Evolutionary conservation across 1,284 basidiomycete species (phyloP), one percentile per base, ranked within the genome.

Genomic region (Ceratobasidium sp.): DNA sequence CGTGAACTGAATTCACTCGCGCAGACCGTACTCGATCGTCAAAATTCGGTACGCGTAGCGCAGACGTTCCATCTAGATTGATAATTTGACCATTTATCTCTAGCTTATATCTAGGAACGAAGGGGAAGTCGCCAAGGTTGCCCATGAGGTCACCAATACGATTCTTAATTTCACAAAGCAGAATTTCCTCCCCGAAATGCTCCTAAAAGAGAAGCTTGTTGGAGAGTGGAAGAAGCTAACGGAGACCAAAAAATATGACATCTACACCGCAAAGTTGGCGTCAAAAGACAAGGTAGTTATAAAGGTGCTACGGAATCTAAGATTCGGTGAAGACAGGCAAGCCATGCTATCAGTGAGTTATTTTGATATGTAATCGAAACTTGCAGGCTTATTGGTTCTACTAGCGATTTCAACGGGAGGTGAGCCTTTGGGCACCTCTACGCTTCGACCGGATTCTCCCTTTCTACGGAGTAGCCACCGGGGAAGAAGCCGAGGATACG

Each of bases 381-480:
- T n/a, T n/a, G n/a, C n/a, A n/a, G n/a, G n/a, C 24, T 53, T 15
- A 50, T 31, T 51, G 5, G 7, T 5, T 27, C n/a, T 7, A 2
- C 24, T 14, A 65, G 63, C 33, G 24, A 33, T 65, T 65, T 15
- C 63, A 65, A n/a, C 33, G 24, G 17, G 19, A 19, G 11, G 33
- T 33, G 3, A 31, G 51, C 9, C 5, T 53, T 8, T 51, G 47
- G 48, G 22, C 33, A n/a, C 24, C 19, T n/a, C 63, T 65, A n/a
- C 45, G 63, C 4, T 65, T n/a, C 1, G 63, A 65, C 17, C 41
- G 51, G 19, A 65, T 50, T 7, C 29, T 65, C 1, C 48, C 63
- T 14, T 65, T 65, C 24, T 65, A 65, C 22, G 63, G 63, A 2
- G 51, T 65, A 8, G 63, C 47, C 3, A 65, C 22, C 19, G 22